Evolutionary conservation across 2,329 filamentous ascomycete species (phyloP).

Genomic region (Zarea fungicola): DNA sequence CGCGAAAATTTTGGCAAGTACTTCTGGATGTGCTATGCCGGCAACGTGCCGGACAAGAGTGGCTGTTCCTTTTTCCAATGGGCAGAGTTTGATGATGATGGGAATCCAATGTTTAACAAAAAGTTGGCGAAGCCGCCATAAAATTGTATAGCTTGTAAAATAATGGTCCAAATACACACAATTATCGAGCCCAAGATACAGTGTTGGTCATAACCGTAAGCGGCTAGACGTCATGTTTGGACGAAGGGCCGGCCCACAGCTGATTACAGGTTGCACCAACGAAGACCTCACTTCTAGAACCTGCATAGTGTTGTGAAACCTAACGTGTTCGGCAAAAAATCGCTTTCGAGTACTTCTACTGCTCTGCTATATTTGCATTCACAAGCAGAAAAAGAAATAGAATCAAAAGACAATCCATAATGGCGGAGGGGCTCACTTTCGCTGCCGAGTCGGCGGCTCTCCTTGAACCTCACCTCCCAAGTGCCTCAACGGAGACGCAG

Average conservation of each 20-base stretch:
- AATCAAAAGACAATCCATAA: constrained; percentile 14
- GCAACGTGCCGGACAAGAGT: constrained; percentile 62
- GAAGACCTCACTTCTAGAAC: too few relatives aligned
- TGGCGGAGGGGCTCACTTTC: constrained; percentile 32
- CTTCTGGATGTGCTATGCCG: constrained; percentile 90
- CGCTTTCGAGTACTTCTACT: too few relatives aligned
- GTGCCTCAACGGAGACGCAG: background rate
- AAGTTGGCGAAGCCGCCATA: background rate
- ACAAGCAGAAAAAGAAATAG: background rate
- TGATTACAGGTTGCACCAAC: too few relatives aligned
- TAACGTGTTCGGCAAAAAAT: too few relatives aligned
- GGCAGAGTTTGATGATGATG: constrained; percentile 83
- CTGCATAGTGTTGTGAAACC: too few relatives aligned
- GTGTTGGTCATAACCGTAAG: too few relatives aligned
- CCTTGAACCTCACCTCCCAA: constrained; percentile 31
- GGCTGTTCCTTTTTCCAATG: constrained; percentile 77
- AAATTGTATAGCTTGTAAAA: too few relatives aligned
- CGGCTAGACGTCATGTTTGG: too few relatives aligned
- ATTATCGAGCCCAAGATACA: too few relatives aligned
- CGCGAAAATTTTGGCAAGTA: constrained; percentile 73
- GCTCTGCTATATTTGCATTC: too few relatives aligned
- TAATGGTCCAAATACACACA: too few relatives aligned
- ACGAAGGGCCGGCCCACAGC: too few relatives aligned
- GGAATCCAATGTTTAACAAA: constrained; percentile 51
- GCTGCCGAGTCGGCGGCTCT: constrained; percentile 25